Base-by-base conservation (phyloP, 2,329 filamentous ascomycete genomes). In the Pseudopyrenochaeta lycopersici region DNA sequence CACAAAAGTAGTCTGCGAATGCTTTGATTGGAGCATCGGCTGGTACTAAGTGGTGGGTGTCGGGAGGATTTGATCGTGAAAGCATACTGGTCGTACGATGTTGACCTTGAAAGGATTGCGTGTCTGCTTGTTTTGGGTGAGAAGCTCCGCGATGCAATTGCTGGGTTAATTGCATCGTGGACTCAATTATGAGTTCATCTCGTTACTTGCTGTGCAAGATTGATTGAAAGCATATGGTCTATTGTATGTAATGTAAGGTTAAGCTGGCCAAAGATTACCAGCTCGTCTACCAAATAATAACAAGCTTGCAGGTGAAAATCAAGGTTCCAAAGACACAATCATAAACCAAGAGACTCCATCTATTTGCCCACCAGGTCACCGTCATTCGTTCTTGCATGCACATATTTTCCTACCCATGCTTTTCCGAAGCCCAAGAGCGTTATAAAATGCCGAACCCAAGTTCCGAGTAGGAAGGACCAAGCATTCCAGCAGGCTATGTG, bases 201-300 rank as follows among this genome's bases (percentile, higher is more conserved):
- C 23, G 23, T 27, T 27, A 9, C 23, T 9, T 9, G 23, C 23
- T 27, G n/a, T 27, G 23, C 23, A 27, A 27, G 23, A 27, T 4
- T 27, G 23, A 27, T 27, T 27, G 9, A 27, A 27, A 27, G 23
- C 23, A 27, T 30, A 30, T 31, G 10, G n/a, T 43, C 40, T 45
- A 17, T 11, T 7, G n/a, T 21, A 20, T 39, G 18, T 39, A 39
- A 23, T 12, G 20, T 39, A 4, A 9, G 4, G 23, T 27, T 27
- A 20, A 39, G 36, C 36, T 23, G 20, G 35, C 17, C 2, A 12
- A 20, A 21, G n/a, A 12, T 20, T 10, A 9, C n/a, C 17, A 7
- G 9, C n/a, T 20, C 10, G 35, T 15, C 35, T 46, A 46, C 43
- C 43, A 36, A 18, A 46, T 46, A 46, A n/a, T 46, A 14, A 15